A percentile compares a stretch with the other conserved stretches of the same genome.
Conservation (phyloP, 163 green algal species). For the Picocystis sp. region DNA sequence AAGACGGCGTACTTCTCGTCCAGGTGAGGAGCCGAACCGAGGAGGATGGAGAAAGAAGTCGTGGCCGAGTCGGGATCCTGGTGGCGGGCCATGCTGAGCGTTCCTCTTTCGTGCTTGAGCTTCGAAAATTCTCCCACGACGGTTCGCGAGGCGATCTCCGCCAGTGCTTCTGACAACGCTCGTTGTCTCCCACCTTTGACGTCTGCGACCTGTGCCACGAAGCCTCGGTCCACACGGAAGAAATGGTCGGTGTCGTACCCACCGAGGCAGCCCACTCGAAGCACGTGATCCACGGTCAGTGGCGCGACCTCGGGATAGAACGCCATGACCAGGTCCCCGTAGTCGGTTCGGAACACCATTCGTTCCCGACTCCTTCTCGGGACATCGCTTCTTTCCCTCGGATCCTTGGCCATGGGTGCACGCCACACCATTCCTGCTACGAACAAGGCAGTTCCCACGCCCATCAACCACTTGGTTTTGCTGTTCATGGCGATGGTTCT, state of each 20-base stretch:
- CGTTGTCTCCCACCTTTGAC: slow-evolving; percentile 36
- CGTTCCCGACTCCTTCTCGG: no score
- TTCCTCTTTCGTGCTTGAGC: slow-evolving; percentile 27
- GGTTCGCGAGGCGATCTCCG: background rate
- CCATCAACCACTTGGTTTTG: no score
- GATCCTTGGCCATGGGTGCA: no score
- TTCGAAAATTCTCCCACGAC: background rate
- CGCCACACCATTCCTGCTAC: no score
- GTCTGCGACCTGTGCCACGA: slow-evolving; percentile 72
- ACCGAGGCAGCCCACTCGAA: slow-evolving; percentile 39
- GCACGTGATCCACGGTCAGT: slow-evolving; percentile 53
- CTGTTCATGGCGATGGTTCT: no score
- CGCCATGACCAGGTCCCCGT: background rate
- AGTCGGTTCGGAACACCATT: no score
- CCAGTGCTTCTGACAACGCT: slow-evolving; percentile 17
- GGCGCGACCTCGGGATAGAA: slow-evolving; percentile 41
- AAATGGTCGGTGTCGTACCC: slow-evolving; percentile 58
- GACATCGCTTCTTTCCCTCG: no score
- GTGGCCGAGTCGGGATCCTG: slow-evolving; percentile 71
- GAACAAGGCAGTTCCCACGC: no score
- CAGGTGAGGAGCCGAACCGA: slow-evolving; percentile 69
- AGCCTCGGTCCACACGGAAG: slow-evolving; percentile 77
- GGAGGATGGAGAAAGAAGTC: slow-evolving; percentile 76
- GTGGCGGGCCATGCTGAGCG: slow-evolving; percentile 57
- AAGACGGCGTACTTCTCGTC: slow-evolving; percentile 38